Evolutionary conservation across 495 filamentous ascomycete species (phyloP), one percentile per base, ranked within the genome.

Genomic region (Rhypophila decipiens): DNA sequence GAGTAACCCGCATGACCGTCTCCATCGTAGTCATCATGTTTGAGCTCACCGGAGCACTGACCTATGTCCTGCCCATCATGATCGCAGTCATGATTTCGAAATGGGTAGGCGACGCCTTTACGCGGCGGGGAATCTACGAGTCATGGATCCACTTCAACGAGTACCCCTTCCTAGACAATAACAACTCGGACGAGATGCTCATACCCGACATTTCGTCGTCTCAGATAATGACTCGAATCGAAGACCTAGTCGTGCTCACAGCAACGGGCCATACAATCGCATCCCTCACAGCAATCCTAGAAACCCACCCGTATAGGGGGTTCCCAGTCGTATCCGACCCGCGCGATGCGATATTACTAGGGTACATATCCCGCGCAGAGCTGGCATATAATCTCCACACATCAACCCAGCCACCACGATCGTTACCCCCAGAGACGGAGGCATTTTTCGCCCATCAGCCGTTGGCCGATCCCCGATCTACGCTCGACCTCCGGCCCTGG

Each of bases 11-110:
- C 55, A 96, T 98, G 87, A 98, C 93, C 10, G 78, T 83, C 7
- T 96, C 91, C 10, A 96, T 98, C 57, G 93, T 97, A 2, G 93
- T 97, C 52, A 97, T 98, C 68, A 97, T 95, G 88, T 98, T 97
- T 55, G 93, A 98, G 68, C 81, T 98, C 22, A 98, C 93, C 0
- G 93, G 93, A 21, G 94, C 93, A 0, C 72, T 98, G 12, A 95
- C 90, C 0, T 97, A 98, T 62, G 93, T 98, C 24, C 82, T 98
- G 10, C 93, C 93, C 17, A 97, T 98, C 61, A 98, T 98, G 93
- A 86, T 98, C 49, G 90, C 94, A n/a, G 93, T 98, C 50, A 95
- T 98, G 91, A 69, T 97, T 19, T 87, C 85, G 50, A 98, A 98
- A 67, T 98, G 93, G 93, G 89, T 95, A 18, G 93, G 93, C 58